Evolutionary conservation across 371 early-diverging fungal species (phyloP), one percentile per base, ranked within the genome.

Genomic region (Mortierella sp.): DNA sequence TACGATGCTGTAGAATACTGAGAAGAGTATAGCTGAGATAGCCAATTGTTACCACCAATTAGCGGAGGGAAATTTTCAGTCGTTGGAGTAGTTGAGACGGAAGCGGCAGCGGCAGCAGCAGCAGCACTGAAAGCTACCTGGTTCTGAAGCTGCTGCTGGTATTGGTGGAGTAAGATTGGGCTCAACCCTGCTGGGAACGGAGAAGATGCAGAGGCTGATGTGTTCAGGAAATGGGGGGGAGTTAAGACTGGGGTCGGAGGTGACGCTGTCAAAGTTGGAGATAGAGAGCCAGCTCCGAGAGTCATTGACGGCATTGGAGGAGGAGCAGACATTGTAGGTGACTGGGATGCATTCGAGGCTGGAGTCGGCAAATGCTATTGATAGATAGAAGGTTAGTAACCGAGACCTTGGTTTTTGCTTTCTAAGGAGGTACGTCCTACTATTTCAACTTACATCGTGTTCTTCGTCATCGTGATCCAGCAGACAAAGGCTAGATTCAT

Each of bases 181-280:
- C 63, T 74, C 55, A 79, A n/a, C 2, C 70, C 57, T 3, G 62
- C 24, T 12, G 60, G 57, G 61, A 73, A 67, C 10, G 43, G 40
- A 10, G 71, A 45, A 2, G 70, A 26, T 16, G 73, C 12, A 22
- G 62, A 26, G 12, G 62, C 16, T 20, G 62, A 37, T n/a, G 39
- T 62, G 61, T 69, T 72, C 37, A 78, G 26, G 32, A 79, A 67
- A 16, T 67, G 55, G 26, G 79, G 74, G 3, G 73, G 49, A 2
- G 74, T n/a, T n/a, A 74, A 55, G 45, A 59, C 74, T 3, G 79
- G 74, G 0, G 79, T 79, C 35, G 79, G 79, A 2, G 79, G 79
- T 0, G 79, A 79, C n/a, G 79, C 68, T 55, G 79, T 79, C 68
- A 79, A 59, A 5, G 79, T 70, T 14, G 80, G 80, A 0, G 80